These are phyloP conservation scores for Dictyostelium purpureum DNA, from an alignment of 78 protist species.

Conservation along the genomic window DNA sequence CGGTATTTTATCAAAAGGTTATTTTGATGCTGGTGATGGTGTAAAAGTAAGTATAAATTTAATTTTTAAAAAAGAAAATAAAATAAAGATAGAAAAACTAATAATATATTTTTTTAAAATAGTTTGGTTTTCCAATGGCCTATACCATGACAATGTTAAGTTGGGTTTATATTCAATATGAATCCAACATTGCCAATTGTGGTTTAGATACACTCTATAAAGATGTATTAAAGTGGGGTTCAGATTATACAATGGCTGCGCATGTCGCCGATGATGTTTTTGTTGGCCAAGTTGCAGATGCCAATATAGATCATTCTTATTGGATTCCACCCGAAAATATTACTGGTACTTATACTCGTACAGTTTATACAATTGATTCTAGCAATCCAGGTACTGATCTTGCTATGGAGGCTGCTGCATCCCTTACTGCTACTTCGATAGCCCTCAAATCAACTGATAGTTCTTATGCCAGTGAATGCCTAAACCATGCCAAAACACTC, in stretches of 20 bases:
- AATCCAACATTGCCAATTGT: not conserved
- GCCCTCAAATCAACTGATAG: constrained; percentile 3
- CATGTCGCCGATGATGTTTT: constrained; percentile 13
- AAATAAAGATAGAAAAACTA: too few relatives aligned
- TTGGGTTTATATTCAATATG: not conserved
- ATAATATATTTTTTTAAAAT: too few relatives aligned
- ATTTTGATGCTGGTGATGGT: constrained; percentile 75
- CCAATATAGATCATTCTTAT: constrained; percentile 5
- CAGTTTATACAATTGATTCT: not conserved
- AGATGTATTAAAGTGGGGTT: constrained; percentile 41
- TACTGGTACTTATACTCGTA: not conserved
- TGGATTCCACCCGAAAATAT: constrained; percentile 47
- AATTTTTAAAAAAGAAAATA: too few relatives aligned
- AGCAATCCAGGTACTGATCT: constrained; percentile 33
- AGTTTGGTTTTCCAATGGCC: constrained; percentile 25
- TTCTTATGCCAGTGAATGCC: constrained; percentile 1
- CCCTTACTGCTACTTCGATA: constrained; percentile 19
- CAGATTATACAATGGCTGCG: constrained; percentile 24
- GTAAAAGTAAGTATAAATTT: too few relatives aligned
- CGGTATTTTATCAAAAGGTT: constrained; percentile 45
- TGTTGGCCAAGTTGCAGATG: constrained; percentile 22
- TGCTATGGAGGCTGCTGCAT: constrained; percentile 28
- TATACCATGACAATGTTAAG: constrained; percentile 38
- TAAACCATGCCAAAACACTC: constrained; percentile 21
- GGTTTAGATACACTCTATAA: not conserved